These are phyloP conservation scores for Mycena maculata DNA, from an alignment of 768 basidiomycete species.

Conservation along the genomic window DNA sequence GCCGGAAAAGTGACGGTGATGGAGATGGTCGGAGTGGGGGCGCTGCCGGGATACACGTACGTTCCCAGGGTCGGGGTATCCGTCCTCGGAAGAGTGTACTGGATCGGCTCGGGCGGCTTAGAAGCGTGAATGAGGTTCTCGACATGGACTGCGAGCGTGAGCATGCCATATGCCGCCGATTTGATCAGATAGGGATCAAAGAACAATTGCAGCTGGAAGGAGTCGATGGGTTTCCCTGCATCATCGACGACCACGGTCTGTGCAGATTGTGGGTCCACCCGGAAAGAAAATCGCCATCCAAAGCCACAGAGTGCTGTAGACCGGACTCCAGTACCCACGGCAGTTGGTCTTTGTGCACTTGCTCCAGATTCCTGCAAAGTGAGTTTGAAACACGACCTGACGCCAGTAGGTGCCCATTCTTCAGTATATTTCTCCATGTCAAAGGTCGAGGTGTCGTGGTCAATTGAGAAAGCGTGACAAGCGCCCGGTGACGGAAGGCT, in stretches of 20 bases:
- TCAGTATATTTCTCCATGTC: slow-evolving; percentile 24
- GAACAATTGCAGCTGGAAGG: slow-evolving; percentile 14
- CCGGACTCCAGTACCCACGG: slow-evolving; percentile 9
- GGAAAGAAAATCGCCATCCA: slow-evolving; percentile 30
- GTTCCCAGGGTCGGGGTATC: background rate
- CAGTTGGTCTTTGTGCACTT: background rate
- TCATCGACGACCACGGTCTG: slow-evolving; percentile 25
- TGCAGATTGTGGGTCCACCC: background rate
- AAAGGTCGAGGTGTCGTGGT: too few species aligned
- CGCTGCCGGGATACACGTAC: slow-evolving; percentile 15
- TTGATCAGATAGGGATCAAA: slow-evolving; percentile 23
- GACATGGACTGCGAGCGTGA: slow-evolving; percentile 11
- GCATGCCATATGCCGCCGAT: background rate
- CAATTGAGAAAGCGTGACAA: too few species aligned
- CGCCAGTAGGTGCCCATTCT: slow-evolving; percentile 13
- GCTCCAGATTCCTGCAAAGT: background rate
- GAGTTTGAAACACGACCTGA: slow-evolving; percentile 4
- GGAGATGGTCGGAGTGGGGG: background rate
- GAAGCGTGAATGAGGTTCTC: slow-evolving; percentile 18
- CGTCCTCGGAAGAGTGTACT: background rate
- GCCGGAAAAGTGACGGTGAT: slow-evolving; percentile 9
- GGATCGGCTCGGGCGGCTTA: background rate
- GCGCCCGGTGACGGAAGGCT: too few species aligned
- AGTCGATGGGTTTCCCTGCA: slow-evolving; percentile 19
- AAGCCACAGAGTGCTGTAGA: slow-evolving; percentile 23